Base-by-base conservation (phyloP, 164 flowering plant species). In the Euptelea pleiosperma region DNA sequence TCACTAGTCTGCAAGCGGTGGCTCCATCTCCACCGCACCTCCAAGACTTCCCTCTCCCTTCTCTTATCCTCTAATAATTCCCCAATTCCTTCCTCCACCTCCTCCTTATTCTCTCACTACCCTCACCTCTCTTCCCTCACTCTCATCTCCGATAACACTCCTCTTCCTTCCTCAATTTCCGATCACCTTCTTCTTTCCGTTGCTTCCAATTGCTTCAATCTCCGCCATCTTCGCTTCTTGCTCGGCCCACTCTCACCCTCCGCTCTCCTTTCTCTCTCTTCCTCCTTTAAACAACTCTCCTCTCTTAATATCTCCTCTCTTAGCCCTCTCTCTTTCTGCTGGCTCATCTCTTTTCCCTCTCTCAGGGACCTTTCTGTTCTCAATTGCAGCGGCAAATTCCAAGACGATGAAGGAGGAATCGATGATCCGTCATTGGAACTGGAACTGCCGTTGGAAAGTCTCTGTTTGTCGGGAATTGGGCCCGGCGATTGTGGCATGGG, bases 1-100 rank as follows among this genome's bases (percentile, higher is more conserved):
- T 61, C 87, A 25, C 72, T 87, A 4, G 95, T 90, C 66, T 87
- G 75, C 62, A 77, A 74, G 47, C 84, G 97, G 10, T 90, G 95
- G 95, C 85, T 82, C 58, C 68, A 61, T 69, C 81, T 87, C 69
- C 73, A 76, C 67, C 77, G 95, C 29, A 49, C 79, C 54, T 81
- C 86, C 61, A 70, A 52, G 16, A 65, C 85, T 29, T 58, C 82
- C 53, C 79, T 90, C 24, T 71, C 85, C 36, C 76, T 83, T 60
- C 69, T 70, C 5, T 34, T 79, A 15, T 9, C 62, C 49, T 64
- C 68, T 25, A 55, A 41, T 10, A 22, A 19, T 39, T 56, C 75
- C 19, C 4, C 47, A 37, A 8, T 58, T 22, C n/a, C n/a, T n/a
- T 42, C 73, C 1, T 59, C 68, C 33, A 47, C 78, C 21, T 46